Base-by-base conservation (phyloP, 1,139 yeast genomes). In the Geotrichum europaeum region DNA sequence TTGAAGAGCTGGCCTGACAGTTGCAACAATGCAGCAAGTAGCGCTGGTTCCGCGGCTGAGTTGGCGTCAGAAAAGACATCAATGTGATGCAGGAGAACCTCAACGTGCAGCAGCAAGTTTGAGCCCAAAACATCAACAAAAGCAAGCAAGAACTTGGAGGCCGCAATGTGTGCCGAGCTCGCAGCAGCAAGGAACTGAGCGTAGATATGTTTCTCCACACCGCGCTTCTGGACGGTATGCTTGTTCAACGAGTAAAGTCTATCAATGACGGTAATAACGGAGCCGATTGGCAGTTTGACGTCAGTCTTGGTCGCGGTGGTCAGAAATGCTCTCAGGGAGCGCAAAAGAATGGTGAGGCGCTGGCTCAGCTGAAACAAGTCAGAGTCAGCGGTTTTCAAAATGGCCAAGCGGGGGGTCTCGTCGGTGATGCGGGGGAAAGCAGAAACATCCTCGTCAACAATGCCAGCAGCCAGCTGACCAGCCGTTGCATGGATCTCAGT, bases 231-330 rank as follows among this genome's bases (percentile, higher is more conserved):
- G 10, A 65, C 52, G 45, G 64, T 57, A 43, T 61, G 60, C 45
- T 60, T 59, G 15, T 65, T 63, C 15, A 71, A 51, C 9, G 70
- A 62, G 36, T 66, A 64, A n/a, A 69, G 49, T 13, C 73, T 63
- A 57, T 70, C 72, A 2, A 65, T 60, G 18, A 72, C 64, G 4
- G 63, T 62, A 22, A 68, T 63, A 18, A 72, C 55, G 20, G 60
- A 57, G 0, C 73, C 72, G 4, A 72, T 49, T 2, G 76, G 76
- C 7, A 73, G 57, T 53, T 67, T 67, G 30, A 73, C 73, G 6
- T 65, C 64, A 3, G 60, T 51, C 53, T 68, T 68, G 1, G 73
- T 70, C 3, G 68, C 64, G 2, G 66, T 62, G 9, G 64, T 64
- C 28, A 73, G 60, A 51, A 69, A 69, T 1, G 69, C 57, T 24